Base-by-base conservation (phyloP, 148 eudicot species). In the Dianthus caryophyllus region DNA sequence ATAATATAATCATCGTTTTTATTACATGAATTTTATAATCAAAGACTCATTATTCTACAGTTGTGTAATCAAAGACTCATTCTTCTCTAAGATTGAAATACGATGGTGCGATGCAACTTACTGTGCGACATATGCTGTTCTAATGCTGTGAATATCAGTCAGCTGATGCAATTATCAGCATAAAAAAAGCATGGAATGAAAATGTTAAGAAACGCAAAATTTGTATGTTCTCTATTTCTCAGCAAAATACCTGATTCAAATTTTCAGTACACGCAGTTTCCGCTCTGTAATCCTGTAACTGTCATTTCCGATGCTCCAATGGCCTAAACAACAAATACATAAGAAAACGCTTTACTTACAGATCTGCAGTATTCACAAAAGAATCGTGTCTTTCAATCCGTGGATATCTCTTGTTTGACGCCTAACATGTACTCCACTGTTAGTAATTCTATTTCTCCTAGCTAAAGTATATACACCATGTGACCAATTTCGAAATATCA, bases 321-420 rank as follows among this genome's bases (percentile, higher is more conserved):
- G 2, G 4, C 47, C 25, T 9, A 38, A 60, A 18, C 24, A 57
- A n/a, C 17, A 47, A 21, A 20, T 18, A 36, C 26, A 36, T 36
- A 18, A 60, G 9, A 60, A 20, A 22, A n/a, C 39, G n/a, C 39
- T 6, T 38, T 3, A 61, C 2, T 38, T 41, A 61, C n/a, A 38
- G 48, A 20, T 46, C 47, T 60, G 29, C 52, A n/a, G 15, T 66
- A 66, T 66, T 33, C 26, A 66, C 70, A 66, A 31, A 66, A 66
- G 38, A 44, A 57, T 57, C 13, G 46, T n/a, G 1, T 29, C 15
- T 69, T 9, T 44, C 61, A 7, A 33, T 7, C 38, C 38, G 38
- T 33, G 38, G 38, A 33, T 33, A 33, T 66, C 57, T 16, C 49
- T 16, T 21, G 15, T 39, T 25, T n/a, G 24, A 55, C 62, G 38